These are phyloP conservation scores for Russula emetica DNA, from an alignment of 768 basidiomycete species.

Conservation along the genomic window DNA sequence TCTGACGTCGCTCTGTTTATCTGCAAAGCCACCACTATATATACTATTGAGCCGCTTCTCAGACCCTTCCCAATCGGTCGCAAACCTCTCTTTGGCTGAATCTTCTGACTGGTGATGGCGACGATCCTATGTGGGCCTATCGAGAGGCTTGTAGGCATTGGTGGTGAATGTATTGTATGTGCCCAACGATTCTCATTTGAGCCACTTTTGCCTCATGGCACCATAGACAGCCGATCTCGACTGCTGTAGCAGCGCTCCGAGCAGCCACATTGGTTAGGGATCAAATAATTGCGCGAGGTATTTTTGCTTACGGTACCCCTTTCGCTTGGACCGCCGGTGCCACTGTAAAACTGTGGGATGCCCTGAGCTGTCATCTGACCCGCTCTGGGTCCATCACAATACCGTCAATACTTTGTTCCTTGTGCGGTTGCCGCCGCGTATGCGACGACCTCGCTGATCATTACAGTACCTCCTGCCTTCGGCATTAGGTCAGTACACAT, in stretches of 20 bases:
- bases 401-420: constrained; percentile 29
- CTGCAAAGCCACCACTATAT: neutral
- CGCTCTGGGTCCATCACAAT: neutral
- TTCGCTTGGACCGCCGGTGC: neutral
- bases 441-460: constrained; percentile 31
- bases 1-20: neutral
- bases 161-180: neutral
- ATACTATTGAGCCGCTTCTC: neutral
- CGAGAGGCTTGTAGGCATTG: neutral
- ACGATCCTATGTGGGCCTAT: neutral
- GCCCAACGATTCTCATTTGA: neutral
- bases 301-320: neutral
- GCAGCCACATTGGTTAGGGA: neutral
- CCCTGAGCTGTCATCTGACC: neutral
- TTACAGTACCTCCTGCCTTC: constrained; percentile 30
- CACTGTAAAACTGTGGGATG: neutral
- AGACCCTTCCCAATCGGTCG: neutral
- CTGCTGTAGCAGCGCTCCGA: neutral
- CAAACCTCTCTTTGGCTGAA: neutral
- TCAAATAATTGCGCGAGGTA: neutral
- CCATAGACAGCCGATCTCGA: neutral
- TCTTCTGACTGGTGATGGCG: neutral
- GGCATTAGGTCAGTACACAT: constrained; percentile 8
- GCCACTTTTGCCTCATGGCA: neutral
- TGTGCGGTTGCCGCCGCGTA: constrained; percentile 34